Evolutionary conservation across 2,329 filamentous ascomycete species (phyloP).

Genomic region (Alternaria tenuissima): DNA sequence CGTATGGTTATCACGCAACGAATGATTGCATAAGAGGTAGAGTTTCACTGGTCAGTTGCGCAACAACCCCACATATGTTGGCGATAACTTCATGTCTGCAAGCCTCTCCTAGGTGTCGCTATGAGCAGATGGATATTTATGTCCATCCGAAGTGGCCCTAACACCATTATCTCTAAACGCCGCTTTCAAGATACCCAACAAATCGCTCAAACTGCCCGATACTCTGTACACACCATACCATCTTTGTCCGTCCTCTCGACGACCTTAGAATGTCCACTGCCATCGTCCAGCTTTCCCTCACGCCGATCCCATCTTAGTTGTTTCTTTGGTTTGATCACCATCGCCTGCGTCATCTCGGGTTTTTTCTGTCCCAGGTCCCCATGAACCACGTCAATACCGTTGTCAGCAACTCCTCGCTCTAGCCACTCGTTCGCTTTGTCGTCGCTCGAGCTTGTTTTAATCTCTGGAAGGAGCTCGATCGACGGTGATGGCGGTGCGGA

Average conservation of each 20-base stretch:
- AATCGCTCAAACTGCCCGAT: not conserved
- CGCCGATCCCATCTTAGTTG: slow-evolving; percentile 14
- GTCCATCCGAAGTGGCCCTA: not conserved
- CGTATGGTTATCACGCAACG: not conserved
- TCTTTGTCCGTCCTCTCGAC: not conserved
- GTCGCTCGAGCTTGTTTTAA: slow-evolving; percentile 18
- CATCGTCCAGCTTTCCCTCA: not conserved
- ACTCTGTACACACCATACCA: not conserved
- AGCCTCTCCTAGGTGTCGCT: not conserved
- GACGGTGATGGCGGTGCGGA: slow-evolving; percentile 12
- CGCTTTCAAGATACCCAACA: not conserved
- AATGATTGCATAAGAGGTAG: not conserved
- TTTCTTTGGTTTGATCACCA: slow-evolving; percentile 6
- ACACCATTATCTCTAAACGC: not conserved
- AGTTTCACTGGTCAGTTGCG: not conserved
- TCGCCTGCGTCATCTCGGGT: slow-evolving; percentile 3
- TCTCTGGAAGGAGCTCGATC: slow-evolving; percentile 21
- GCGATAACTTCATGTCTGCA: not conserved
- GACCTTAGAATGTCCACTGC: not conserved
- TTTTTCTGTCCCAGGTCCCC: slow-evolving; percentile 13
- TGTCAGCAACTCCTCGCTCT: slow-evolving; percentile 17
- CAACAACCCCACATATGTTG: not conserved
- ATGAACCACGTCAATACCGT: slow-evolving; percentile 4
- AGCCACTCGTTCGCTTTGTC: slow-evolving; percentile 30
- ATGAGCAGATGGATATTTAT: not conserved